Evolutionary conservation across 257 asterid species (phyloP), one percentile per base, ranked within the genome.

Genomic region (Przewalskia tangutica): DNA sequence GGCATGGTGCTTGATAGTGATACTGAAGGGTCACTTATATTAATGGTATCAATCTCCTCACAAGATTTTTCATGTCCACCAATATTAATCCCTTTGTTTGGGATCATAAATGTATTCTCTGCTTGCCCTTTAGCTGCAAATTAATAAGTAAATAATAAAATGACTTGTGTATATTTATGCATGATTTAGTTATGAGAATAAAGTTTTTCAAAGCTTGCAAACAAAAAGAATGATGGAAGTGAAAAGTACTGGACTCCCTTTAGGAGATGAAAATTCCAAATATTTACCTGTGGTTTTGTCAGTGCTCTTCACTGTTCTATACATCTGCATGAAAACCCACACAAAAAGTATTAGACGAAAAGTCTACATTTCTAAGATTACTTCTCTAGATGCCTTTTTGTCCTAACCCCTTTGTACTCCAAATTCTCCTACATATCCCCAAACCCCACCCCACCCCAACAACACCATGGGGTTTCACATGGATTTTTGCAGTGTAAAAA

Each of bases 301-400:
- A 85, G 94, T 92, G 94, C 94, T 89, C 95, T 92, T 94, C 91
- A 92, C 97, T 89, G 98, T 92, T 94, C 98, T 94, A 84, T 91
- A 94, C 98, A 94, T 94, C 97, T 94, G 97, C 94, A 89, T 85
- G 90, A 86, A 87, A 34, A 79, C 56, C 86, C 86, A 86, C 81
- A 89, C 32, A 81, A 68, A 79, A 81, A 42, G n/a, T 79, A 80
- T 48, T 71, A 81, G 48, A 14, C 27, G 63, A 77, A 66, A 85
- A 88, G 63, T 85, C 89, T 79, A 84, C 85, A 84, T 79, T 81
- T 66, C 56, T 36, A 83, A 86, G 84, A 87, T 84, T 88, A 80
- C 82, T 51, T 60, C 77, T 62, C 5, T 38, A 86, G 89, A 92
- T 85, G 91, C 93, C 90, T 50, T 87, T 88, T 88, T 87, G 97